Percentiles rank a stretch among this genome's conserved stretches.
Evolutionary conservation across 2,329 filamentous ascomycete genomes (phyloP).

Genomic region (Colletotrichum graminicola): DNA sequence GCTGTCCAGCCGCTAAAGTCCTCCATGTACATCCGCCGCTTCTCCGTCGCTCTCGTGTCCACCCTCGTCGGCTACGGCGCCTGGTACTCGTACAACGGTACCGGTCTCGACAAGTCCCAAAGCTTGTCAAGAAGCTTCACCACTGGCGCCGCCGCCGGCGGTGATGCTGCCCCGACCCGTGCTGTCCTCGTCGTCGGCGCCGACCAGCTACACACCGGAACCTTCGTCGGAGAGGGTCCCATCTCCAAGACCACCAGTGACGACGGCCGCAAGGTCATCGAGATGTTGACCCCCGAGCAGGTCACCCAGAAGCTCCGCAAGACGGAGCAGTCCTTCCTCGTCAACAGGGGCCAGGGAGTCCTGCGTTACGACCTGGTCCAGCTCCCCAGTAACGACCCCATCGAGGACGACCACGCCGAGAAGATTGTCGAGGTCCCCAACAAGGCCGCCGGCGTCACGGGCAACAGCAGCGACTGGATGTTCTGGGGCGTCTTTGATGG

Average conservation of each 20-base stretch:
- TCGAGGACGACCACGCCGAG: conserved; percentile 98
- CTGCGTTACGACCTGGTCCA: conserved; percentile 96
- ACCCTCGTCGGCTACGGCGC: conserved; percentile 81
- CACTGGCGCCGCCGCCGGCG: conserved; percentile 50
- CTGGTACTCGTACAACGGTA: conserved; percentile 77
- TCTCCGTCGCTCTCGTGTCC: conserved; percentile 75
- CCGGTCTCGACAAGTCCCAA: conserved; percentile 50
- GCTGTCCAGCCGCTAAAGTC: conserved; percentile 67
- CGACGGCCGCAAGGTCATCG: conserved; percentile 85
- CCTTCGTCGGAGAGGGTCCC: conserved; percentile 85
- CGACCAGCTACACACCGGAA: conserved; percentile 89
- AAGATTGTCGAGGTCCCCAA: conserved; percentile 93
- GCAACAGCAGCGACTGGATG: conserved; percentile 90
- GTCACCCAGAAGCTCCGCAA: conserved; percentile 89
- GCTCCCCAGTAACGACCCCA: conserved; percentile 95
- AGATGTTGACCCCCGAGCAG: conserved; percentile 97
- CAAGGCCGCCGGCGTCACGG: conserved; percentile 56
- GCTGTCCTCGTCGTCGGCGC: conserved; percentile 89
- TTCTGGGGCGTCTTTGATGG: conserved; percentile 99
- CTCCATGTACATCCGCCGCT: conserved; percentile 81
- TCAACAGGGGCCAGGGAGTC: conserved; percentile 90
- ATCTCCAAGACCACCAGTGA: conserved; percentile 90
- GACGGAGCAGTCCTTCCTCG: conserved; percentile 91
- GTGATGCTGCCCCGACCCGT: conserved; percentile 62
- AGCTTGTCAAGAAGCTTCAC: conserved; percentile 58